These are phyloP conservation scores for Russula lepida DNA, from an alignment of 768 basidiomycete genomes.

Conservation along the genomic window DNA sequence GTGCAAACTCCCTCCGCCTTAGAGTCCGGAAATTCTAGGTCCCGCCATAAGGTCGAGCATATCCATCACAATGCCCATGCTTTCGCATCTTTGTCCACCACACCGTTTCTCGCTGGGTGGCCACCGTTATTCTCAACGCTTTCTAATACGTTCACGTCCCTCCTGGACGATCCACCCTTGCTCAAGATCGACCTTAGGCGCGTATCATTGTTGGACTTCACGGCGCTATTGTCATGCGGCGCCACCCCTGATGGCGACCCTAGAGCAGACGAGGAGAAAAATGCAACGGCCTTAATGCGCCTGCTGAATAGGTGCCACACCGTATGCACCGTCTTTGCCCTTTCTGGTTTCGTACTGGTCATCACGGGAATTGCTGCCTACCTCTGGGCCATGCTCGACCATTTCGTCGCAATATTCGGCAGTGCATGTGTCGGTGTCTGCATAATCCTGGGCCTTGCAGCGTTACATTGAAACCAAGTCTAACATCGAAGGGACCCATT, in stretches of 20 bases:
- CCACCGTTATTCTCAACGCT: not conserved
- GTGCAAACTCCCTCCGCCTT: not conserved
- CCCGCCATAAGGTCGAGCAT: not conserved
- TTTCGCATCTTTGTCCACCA: not conserved
- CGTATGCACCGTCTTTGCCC: slow-evolving; percentile 11
- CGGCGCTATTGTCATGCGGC: not conserved
- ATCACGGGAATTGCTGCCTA: slow-evolving; percentile 13
- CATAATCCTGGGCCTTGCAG: slow-evolving; percentile 7
- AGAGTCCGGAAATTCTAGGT: slow-evolving; percentile 2
- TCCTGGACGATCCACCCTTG: slow-evolving; percentile 7
- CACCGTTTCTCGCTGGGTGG: not conserved
- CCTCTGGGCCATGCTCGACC: slow-evolving; percentile 13
- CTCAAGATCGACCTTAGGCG: slow-evolving; percentile 15
- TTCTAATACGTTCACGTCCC: not conserved
- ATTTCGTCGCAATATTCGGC: slow-evolving; percentile 14
- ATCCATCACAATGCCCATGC: not conserved
- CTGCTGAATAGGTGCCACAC: slow-evolving; percentile 15
- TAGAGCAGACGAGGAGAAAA: slow-evolving; percentile 6
- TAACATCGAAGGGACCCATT: not conserved
- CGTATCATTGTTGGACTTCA: not conserved
- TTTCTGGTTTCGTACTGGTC: slow-evolving; percentile 13
- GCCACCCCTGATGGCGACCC: not conserved
- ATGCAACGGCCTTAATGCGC: slow-evolving; percentile 6
- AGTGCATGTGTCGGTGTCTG: slow-evolving; percentile 11
- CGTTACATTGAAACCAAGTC: not conserved